Base-by-base conservation (phyloP, 441 rosid species). In the Populus tomentosa region DNA sequence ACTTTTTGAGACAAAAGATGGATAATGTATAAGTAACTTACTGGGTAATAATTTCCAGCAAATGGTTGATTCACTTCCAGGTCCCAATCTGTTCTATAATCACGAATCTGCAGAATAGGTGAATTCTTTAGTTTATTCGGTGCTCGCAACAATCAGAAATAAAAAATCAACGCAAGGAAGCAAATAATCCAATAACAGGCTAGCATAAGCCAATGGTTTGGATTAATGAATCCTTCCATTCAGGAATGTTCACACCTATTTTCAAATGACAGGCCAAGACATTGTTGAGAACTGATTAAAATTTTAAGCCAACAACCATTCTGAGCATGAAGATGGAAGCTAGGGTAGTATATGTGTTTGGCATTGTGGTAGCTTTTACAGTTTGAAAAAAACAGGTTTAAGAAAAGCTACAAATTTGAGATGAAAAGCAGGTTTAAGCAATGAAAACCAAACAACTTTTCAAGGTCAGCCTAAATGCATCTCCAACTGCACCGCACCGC, bases 41-140 rank as follows among this genome's bases (percentile, higher is more conserved):
- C 99, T 13, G 98, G 99, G 81, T 97, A 97, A 84, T 97, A 97
- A 80, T 97, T 97, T 87, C 98, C 99, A 77, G 98, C 96, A 59
- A 87, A 87, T 26, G 97, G 99, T 86, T 97, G 92, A 87, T 89
- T 85, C 82, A 97, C 99, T 88, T 97, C 89, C 76, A 97, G 91
- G 74, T 93, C 79, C 99, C 99, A 97, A 81, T 97, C 99, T 32
- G 90, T 67, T 82, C 99, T 88, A 83, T 91, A 92, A 82, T 97
- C 97, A 80, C 98, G 95, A 86, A 97, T 86, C 99, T 97, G 94
- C 84, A 66, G 70, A 79, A 80, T 33, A 67, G 70, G 30, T 35
- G 32, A 20, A 73, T 35, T 21, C 35, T 40, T 73, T 56, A 67
- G 67, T 80, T 83, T 32, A 71, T 65, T 28, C n/a, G 20, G 72